Evolutionary conservation across 1,284 basidiomycete genomes (phyloP).

Genomic region (Porodaedalea pini): DNA sequence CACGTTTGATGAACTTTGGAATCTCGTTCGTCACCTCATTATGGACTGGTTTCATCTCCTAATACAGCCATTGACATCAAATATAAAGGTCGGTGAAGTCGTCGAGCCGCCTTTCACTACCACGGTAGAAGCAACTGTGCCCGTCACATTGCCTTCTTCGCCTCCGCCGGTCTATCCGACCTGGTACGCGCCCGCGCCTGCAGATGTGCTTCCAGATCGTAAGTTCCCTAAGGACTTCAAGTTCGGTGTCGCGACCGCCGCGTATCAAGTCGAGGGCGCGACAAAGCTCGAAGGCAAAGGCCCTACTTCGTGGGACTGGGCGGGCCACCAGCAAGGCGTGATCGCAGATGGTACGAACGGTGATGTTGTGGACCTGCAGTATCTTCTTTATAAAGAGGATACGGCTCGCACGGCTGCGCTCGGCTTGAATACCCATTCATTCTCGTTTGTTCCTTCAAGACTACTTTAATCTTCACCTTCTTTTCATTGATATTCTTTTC

Average conservation of each 20-base stretch:
- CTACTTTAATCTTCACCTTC: neutral
- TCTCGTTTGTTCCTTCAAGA: constrained; percentile 40
- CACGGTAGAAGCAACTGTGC: constrained; percentile 36
- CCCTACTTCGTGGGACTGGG: constrained; percentile 49
- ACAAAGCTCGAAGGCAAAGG: constrained; percentile 47
- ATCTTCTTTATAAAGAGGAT: constrained; percentile 48
- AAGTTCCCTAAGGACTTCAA: constrained; percentile 42
- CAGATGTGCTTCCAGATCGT: constrained; percentile 38
- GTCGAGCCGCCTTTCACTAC: constrained; percentile 44
- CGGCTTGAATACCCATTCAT: constrained; percentile 47
- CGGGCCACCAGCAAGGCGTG: constrained; percentile 34
- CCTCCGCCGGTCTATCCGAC: constrained; percentile 43
- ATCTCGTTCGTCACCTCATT: constrained; percentile 32
- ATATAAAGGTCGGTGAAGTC: constrained; percentile 40
- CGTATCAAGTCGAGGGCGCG: constrained; percentile 49
- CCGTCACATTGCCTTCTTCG: constrained; percentile 39
- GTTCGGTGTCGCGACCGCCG: constrained; percentile 47
- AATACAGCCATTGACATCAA: neutral
- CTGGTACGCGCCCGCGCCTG: constrained; percentile 41
- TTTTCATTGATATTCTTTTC: neutral
- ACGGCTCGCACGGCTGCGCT: constrained; percentile 43
- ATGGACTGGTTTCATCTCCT: neutral
- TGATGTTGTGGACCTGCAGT: constrained; percentile 45
- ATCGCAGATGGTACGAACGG: constrained; percentile 16
- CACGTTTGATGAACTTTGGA: constrained; percentile 40